Base-by-base conservation (phyloP, 441 rosid species). In the Oxalis stricta region DNA sequence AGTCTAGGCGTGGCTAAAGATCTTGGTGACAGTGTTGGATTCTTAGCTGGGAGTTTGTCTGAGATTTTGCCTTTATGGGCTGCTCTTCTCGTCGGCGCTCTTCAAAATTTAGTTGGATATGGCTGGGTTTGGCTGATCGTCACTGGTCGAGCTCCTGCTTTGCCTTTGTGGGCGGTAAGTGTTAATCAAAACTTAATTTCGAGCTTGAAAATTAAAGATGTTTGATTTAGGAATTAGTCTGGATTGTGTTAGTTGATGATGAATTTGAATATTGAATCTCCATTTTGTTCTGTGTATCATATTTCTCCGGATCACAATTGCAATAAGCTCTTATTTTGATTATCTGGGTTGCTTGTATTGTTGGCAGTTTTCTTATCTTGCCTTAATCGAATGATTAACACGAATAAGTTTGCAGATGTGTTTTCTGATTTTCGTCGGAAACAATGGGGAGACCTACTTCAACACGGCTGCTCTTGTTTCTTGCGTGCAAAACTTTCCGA, bases 81-180 rank as follows among this genome's bases (percentile, higher is more conserved):
- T 10, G 84, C 88, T 62, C 68, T 84, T 52, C 78, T 87, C 11
- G 80, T 92, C 38, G 99, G 99, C 15, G 95, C 86, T 44, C 19
- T 92, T 35, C 99, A 81, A 70, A 92, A 84, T 45, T 69, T 92
- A 48, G 30, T 84, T 46, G 97, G 99, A 16, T 87, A 87, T 44
- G 95, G 99, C 0, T 79, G 85, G 86, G 88, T 92, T 63, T 92
- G 99, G 99, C 76, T 87, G 60, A 55, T 84, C 40, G 81, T 77
- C 34, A 79, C 92, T 6, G 79, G 88, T 2, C 63, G 70, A 60
- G 79, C 69, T 52, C 86, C 99, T 5, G 55, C 59, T 63, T 58
- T 87, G 42, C 99, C 97, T 51, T 41, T 87, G 52, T 87, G 95
- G 95, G 94, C 79, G 63, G 99, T 92, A 51, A 79, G 99, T 80